Percentiles rank a stretch among this genome's conserved stretches.
Evolutionary conservation across 768 basidiomycete genomes (phyloP).

Genomic region (Daedaleopsis nitida): DNA sequence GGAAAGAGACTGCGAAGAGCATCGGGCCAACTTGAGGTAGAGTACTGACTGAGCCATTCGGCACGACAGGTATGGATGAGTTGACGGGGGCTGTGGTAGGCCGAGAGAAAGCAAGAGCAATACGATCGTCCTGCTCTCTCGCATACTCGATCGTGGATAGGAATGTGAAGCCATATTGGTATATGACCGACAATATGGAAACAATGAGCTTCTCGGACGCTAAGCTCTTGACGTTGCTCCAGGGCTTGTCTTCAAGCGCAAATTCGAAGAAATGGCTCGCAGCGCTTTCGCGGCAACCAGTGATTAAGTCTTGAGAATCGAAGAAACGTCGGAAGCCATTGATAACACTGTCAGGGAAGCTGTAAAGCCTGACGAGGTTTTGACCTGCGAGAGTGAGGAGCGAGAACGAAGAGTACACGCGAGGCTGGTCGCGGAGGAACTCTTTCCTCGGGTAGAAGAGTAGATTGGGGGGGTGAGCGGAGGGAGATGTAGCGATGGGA

Average conservation of each 20-base stretch:
- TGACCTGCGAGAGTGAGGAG: constrained; percentile 69
- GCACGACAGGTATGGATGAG: constrained; percentile 40
- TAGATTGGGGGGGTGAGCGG: constrained; percentile 52
- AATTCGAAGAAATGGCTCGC: constrained; percentile 67
- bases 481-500: constrained; percentile 15
- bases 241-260: constrained; percentile 67
- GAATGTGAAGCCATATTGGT: constrained; percentile 62
- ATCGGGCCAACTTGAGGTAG: constrained; percentile 25
- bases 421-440: constrained; percentile 60
- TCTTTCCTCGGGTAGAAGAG: constrained; percentile 60
- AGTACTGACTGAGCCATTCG: constrained; percentile 35
- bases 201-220: constrained; percentile 69
- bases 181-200: constrained; percentile 63
- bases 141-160: constrained; percentile 78
- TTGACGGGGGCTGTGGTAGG: constrained; percentile 41
- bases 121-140: constrained; percentile 70
- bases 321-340: constrained; percentile 57
- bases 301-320: constrained; percentile 45
- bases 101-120: constrained; percentile 71
- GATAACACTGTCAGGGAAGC: constrained; percentile 59
- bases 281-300: constrained; percentile 54
- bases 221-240: constrained; percentile 68
- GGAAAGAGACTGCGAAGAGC: constrained; percentile 73
- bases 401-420: constrained; percentile 60
- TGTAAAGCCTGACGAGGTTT: constrained; percentile 68